Evolutionary conservation across 1,284 basidiomycete species (phyloP).

Genomic region (Ceratobasidium sp.): DNA sequence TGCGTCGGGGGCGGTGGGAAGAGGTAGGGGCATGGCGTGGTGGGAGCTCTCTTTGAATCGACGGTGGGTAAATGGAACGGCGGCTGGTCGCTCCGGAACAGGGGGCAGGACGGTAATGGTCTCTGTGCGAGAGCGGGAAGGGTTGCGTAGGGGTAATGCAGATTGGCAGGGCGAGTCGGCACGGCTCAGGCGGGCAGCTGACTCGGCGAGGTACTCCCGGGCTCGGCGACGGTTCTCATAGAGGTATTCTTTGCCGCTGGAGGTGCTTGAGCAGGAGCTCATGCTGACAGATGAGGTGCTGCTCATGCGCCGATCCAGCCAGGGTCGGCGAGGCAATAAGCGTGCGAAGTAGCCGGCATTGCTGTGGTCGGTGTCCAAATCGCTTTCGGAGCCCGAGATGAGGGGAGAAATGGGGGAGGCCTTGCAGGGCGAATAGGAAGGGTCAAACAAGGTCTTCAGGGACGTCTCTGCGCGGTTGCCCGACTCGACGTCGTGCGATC

Average conservation of each 20-base stretch:
- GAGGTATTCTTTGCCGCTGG: constrained; percentile 38
- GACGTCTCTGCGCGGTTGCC: constrained; percentile 39
- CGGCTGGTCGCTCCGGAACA: constrained; percentile 26
- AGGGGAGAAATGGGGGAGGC: constrained; percentile 33
- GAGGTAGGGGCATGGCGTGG: constrained; percentile 29
- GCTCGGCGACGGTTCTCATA: constrained; percentile 39
- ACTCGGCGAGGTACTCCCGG: constrained; percentile 34
- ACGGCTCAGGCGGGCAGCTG: constrained; percentile 26
- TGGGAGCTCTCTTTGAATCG: constrained; percentile 42
- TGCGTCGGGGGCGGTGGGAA: constrained; percentile 36
- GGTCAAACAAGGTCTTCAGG: constrained; percentile 37
- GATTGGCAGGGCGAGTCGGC: constrained; percentile 31
- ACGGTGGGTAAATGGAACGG: constrained; percentile 36
- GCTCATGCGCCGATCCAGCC: constrained; percentile 37
- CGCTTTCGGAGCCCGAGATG: constrained; percentile 39
- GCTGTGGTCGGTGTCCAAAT: constrained; percentile 38
- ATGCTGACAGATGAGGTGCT: constrained; percentile 37
- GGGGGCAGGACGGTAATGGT: constrained; percentile 14
- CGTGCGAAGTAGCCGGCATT: constrained; percentile 41
- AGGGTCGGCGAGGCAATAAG: constrained; percentile 25
- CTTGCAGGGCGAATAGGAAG: constrained; percentile 39
- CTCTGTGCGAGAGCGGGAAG: constrained; percentile 2
- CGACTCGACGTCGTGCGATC: constrained; percentile 48
- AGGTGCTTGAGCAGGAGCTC: constrained; percentile 39
- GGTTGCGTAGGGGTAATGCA: constrained; percentile 5